Conservation (phyloP, 2,329 filamentous ascomycete species). For the Pseudocercospora fuligena region DNA sequence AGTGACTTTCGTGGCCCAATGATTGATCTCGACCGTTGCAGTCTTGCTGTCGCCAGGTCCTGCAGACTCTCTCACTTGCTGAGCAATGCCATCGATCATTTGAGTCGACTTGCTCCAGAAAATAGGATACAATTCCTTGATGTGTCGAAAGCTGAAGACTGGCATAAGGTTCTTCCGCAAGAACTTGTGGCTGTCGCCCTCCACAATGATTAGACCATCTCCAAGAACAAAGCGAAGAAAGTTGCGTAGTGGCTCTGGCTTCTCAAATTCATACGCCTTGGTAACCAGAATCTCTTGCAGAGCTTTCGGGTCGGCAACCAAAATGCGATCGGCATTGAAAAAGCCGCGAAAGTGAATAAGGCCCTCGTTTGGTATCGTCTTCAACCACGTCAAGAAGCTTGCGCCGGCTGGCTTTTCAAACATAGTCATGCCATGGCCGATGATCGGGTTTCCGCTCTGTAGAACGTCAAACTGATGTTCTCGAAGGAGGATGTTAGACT, state of each 20-base stretch:
- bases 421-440: slow-evolving; percentile 45
- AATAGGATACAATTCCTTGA: slow-evolving; percentile 81
- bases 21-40: slow-evolving; percentile 46
- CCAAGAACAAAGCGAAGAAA: slow-evolving; percentile 57
- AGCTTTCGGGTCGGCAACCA: slow-evolving; percentile 47
- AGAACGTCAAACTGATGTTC: slow-evolving; percentile 6
- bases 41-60: slow-evolving; percentile 22
- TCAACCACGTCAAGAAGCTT: slow-evolving; percentile 43
- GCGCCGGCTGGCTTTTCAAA: slow-evolving; percentile 43
- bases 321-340: slow-evolving; percentile 44
- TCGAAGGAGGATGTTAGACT: background rate
- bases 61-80: slow-evolving; percentile 50
- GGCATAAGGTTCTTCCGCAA: slow-evolving; percentile 77
- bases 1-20: slow-evolving; percentile 51
- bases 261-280: slow-evolving; percentile 60
- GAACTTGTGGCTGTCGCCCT: slow-evolving; percentile 56
- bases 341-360: slow-evolving; percentile 47
- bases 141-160: slow-evolving; percentile 82
- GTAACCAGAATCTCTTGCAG: slow-evolving; percentile 59
- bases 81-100: slow-evolving; percentile 66
- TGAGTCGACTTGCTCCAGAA: slow-evolving; percentile 82
- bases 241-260: slow-evolving; percentile 48
- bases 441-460: slow-evolving; percentile 34
- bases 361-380: slow-evolving; percentile 47
- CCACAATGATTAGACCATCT: slow-evolving; percentile 56